phyloP scores from a whole-genome alignment of 176 grass and related monocot species.

The Cymbopogon citratus region DNA sequence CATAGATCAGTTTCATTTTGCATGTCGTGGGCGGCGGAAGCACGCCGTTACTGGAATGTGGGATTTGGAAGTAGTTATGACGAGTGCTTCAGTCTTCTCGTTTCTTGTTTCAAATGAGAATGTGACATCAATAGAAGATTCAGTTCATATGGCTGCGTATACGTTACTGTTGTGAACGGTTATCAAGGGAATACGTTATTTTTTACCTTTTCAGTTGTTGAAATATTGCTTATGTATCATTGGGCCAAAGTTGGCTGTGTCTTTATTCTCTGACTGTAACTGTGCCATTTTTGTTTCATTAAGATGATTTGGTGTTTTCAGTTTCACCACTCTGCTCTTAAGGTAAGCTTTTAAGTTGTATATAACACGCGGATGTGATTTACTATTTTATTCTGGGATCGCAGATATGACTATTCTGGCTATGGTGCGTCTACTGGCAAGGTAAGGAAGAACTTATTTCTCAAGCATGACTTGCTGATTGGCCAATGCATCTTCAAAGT shows the following conservation, averaged over 20 bases:
- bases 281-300: not conserved
- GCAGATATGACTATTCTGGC: constrained; percentile 96
- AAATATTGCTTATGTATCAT: not conserved
- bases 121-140: too few species aligned
- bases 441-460: constrained; percentile 38
- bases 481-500: too few species aligned
- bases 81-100: too few species aligned
- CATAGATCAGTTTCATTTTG: too few species aligned
- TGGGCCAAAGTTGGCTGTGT: not conserved
- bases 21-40: too few species aligned
- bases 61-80: too few species aligned
- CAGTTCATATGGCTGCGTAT: too few species aligned
- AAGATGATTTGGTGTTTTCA: not conserved
- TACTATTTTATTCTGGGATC: constrained; percentile 28
- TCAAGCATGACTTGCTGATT: not conserved
- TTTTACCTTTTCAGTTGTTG: not conserved
- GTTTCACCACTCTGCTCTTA: not conserved
- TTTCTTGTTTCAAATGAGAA: too few species aligned
- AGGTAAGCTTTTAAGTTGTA: not conserved
- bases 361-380: constrained; percentile 1
- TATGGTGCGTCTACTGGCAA: constrained; percentile 93
- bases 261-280: constrained; percentile 2
- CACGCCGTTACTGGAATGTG: too few species aligned
- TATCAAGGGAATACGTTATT: not conserved
- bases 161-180: not conserved